These are phyloP conservation scores for Penicillium sp. DNA, from an alignment of 2,329 filamentous ascomycete genomes.

Conservation along the genomic window DNA sequence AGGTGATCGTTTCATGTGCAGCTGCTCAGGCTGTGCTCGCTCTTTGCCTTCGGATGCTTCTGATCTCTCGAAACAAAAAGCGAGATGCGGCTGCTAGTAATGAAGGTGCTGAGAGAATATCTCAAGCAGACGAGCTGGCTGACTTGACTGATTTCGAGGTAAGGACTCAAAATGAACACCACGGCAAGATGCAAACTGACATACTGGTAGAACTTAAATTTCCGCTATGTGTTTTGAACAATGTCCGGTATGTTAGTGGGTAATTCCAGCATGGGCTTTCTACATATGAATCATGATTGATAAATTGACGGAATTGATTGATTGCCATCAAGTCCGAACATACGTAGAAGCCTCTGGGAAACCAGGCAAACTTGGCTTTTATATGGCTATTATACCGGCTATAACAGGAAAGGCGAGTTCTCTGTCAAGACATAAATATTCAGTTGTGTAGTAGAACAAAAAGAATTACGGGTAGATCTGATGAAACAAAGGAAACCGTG, in stretches of 20 bases:
- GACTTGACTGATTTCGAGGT: slow-evolving; percentile 34
- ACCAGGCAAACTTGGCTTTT: too few species aligned
- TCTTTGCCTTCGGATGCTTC: slow-evolving; percentile 17
- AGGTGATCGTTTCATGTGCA: slow-evolving; percentile 46
- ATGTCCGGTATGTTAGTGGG: not conserved
- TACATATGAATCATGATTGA: not conserved
- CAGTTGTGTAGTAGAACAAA: not conserved
- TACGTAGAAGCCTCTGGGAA: too few species aligned
- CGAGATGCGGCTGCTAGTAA: slow-evolving; percentile 13
- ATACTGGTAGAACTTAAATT: slow-evolving; percentile 15
- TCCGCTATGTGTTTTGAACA: slow-evolving; percentile 40
- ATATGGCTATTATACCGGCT: too few species aligned
- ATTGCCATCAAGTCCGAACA: too few species aligned
- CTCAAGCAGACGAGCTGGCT: slow-evolving; percentile 15
- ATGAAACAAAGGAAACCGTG: slow-evolving; percentile 18
- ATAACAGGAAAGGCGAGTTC: too few species aligned
- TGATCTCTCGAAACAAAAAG: slow-evolving; percentile 20
- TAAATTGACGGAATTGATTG: too few species aligned
- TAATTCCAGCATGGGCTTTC: not conserved
- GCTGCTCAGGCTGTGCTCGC: slow-evolving; percentile 22
- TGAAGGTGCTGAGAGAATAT: not conserved
- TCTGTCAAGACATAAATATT: too few species aligned
- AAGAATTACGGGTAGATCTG: not conserved
- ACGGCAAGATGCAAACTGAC: not conserved
- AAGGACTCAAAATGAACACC: not conserved